Base-by-base conservation (phyloP, 2,329 filamentous ascomycete genomes). In the Apiospora marii region DNA sequence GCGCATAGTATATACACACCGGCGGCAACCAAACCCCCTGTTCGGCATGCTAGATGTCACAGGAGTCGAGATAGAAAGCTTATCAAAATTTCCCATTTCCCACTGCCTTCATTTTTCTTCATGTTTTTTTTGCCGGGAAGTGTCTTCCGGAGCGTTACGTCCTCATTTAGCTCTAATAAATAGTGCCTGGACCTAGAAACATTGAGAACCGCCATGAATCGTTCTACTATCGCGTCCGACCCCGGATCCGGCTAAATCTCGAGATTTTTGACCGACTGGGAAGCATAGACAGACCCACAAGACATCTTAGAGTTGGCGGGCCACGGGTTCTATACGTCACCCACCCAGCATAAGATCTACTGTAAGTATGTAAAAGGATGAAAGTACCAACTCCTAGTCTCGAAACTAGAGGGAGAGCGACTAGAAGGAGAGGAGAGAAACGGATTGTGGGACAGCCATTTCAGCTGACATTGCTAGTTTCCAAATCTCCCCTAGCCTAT, bases 381-480 rank as follows among this genome's bases (percentile, higher is more conserved):
- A 22, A 37, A 37, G 27, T 37, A 30, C 30, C 37, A 34, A 16
- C 30, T 30, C 14, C 30, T 61, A 61, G 27, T 37, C 10, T 41
- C 10, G 34, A 41, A 10, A 19, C 58, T 64, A 64, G 24, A 5
- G 58, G 30, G 30, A 10, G 24, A 19, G 24, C 16, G 30, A 12
- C 16, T 37, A 61, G 27, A 27, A 5, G 16, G 24, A 27, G 48
- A 51, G 6, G 24, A 14, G 34, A 41, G 49, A 41, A 41, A 64
- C 34, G 34, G 30, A 64, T 64, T 64, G 58, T 34, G 58, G 58
- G 58, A 64, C 58, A 64, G 7, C 13, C 34, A n/a, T 41, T 64
- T 64, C 58, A 64, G 58, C 58, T 64, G 34, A 13, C 34, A 64
- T 41, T 41, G 58, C 58, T 64, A 64, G 58, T 34, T 64, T 10